Evolutionary conservation across 345 rosid species (phyloP).

Genomic region (Acer yangbiense): DNA sequence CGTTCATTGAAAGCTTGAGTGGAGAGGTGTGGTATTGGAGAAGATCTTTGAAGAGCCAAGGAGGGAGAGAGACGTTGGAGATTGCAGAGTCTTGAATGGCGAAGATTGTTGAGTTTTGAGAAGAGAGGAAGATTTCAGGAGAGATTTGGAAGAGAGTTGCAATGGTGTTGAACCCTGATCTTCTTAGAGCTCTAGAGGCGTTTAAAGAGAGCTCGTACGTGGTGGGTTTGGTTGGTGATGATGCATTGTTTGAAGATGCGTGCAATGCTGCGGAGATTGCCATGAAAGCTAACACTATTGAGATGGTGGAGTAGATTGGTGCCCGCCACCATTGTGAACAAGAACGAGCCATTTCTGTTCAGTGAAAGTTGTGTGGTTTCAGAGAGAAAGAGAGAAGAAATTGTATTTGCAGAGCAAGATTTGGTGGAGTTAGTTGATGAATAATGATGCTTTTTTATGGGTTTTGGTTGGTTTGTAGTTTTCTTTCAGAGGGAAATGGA

Average conservation of each 20-base stretch:
- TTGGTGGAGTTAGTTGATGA: neutral
- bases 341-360: conserved; percentile 32
- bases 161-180: conserved; percentile 63
- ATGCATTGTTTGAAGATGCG: conserved; percentile 23
- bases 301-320: conserved; percentile 56
- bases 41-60: conserved; percentile 57
- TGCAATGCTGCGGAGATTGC: conserved; percentile 62
- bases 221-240: conserved; percentile 19
- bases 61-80: conserved; percentile 47
- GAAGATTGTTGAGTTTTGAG: conserved; percentile 67
- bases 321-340: conserved; percentile 52
- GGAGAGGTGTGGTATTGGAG: conserved; percentile 74
- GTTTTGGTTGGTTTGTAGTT: neutral
- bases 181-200: conserved; percentile 56
- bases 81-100: conserved; percentile 69
- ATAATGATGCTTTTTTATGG: neutral
- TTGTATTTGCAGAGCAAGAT: neutral
- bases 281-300: conserved; percentile 63
- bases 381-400: neutral
- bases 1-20: conserved; percentile 47
- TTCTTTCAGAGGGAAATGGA: neutral
- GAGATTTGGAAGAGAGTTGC: conserved; percentile 61
- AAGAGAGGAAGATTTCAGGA: conserved; percentile 59
- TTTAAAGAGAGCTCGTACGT: conserved; percentile 41
- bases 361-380: conserved; percentile 7